Evolutionary conservation across 345 rosid genomes (phyloP).

Genomic region (Camelina sativa): DNA sequence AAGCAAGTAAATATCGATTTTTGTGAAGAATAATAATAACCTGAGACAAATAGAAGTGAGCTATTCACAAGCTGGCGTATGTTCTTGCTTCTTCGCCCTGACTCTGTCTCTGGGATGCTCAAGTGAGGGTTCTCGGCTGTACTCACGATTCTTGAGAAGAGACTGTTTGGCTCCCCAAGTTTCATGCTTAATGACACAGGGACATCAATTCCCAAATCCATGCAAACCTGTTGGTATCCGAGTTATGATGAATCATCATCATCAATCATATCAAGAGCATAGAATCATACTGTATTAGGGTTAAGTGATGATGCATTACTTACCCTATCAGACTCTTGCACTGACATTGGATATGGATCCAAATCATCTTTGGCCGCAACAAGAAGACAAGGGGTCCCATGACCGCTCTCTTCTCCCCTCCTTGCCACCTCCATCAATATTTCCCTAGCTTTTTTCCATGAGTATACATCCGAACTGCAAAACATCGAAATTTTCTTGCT

Average conservation of each 20-base stretch:
- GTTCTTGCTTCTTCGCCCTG: slow-evolving; percentile 63
- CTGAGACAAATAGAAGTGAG: slow-evolving; percentile 77
- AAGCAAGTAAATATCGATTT: background rate
- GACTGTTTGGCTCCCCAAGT: slow-evolving; percentile 53
- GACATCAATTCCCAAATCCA: slow-evolving; percentile 70
- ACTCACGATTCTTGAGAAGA: slow-evolving; percentile 58
- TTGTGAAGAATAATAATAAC: slow-evolving; percentile 27
- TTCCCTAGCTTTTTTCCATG: slow-evolving; percentile 78
- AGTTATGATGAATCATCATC: too few relatives aligned
- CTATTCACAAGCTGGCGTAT: slow-evolving; percentile 60
- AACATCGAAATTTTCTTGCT: background rate
- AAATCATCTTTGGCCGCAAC: slow-evolving; percentile 82
- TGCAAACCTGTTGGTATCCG: slow-evolving; percentile 60
- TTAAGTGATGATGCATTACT: background rate
- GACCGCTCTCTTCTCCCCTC: slow-evolving; percentile 68
- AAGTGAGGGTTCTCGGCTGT: slow-evolving; percentile 74
- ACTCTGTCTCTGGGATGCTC: slow-evolving; percentile 76
- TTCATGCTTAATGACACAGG: slow-evolving; percentile 63
- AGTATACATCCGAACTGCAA: slow-evolving; percentile 70
- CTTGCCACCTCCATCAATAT: slow-evolving; percentile 69
- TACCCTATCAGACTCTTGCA: slow-evolving; percentile 68
- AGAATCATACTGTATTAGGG: background rate
- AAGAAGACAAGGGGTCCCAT: slow-evolving; percentile 71
- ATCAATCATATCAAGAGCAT: slow-evolving; percentile 6
- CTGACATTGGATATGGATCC: slow-evolving; percentile 62